phyloP scores from a whole-genome alignment of 2,329 filamentous ascomycete genomes.

The Colletotrichum higginsianum region DNA sequence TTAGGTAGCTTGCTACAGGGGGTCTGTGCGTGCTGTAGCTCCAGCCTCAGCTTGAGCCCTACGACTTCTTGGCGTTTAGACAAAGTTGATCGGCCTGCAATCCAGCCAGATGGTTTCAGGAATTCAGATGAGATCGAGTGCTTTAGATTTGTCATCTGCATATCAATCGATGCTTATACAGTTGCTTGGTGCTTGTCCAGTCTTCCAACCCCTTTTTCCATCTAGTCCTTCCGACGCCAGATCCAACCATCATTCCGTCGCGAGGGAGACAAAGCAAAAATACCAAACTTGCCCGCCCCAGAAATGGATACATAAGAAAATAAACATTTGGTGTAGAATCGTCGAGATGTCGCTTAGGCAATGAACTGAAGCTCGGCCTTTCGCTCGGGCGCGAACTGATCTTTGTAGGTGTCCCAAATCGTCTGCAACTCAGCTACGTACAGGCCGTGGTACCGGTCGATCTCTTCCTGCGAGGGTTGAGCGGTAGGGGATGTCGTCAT shows the following conservation, averaged over 20 bases:
- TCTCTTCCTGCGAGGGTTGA: constrained; percentile 80
- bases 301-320: background rate
- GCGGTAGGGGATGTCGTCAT: constrained; percentile 72
- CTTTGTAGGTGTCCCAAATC: constrained; percentile 85
- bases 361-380: constrained; percentile 78
- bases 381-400: constrained; percentile 76
- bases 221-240: constrained; percentile 13
- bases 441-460: constrained; percentile 83
- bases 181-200: background rate
- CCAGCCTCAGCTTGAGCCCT: background rate
- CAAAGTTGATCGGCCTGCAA: background rate
- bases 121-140: background rate
- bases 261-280: constrained; percentile 3
- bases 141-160: background rate
- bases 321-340: background rate
- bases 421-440: constrained; percentile 84
- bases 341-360: constrained; percentile 55
- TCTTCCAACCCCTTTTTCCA: constrained; percentile 7
- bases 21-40: constrained; percentile 2
- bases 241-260: background rate
- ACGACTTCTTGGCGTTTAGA: background rate
- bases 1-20: no score
- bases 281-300: background rate
- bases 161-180: background rate
- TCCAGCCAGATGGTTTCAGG: background rate